phyloP scores from a whole-genome alignment of 768 basidiomycete genomes.

The Rhizopogon vulgaris region DNA sequence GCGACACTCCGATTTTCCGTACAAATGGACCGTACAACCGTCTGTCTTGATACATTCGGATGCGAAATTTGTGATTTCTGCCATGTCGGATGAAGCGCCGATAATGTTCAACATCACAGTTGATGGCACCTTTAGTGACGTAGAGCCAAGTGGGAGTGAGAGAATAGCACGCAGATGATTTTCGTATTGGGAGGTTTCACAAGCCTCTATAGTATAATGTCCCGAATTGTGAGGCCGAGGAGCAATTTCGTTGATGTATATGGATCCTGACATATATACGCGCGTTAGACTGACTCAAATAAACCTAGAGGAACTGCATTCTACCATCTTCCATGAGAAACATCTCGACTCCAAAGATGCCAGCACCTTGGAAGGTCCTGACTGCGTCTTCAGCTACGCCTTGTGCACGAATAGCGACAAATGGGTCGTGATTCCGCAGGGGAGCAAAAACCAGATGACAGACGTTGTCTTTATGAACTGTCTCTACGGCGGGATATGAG shows the following conservation, averaged over 20 bases:
- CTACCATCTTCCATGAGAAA: slow-evolving; percentile 85
- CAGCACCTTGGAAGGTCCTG: slow-evolving; percentile 75
- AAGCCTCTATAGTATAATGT: slow-evolving; percentile 98
- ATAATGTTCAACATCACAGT: slow-evolving; percentile 94
- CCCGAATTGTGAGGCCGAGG: slow-evolving; percentile 98
- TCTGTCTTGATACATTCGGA: slow-evolving; percentile 59
- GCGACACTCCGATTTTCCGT: slow-evolving; percentile 88
- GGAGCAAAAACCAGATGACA: slow-evolving; percentile 93
- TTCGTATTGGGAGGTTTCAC: slow-evolving; percentile 93
- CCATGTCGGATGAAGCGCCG: slow-evolving; percentile 66
- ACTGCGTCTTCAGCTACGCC: slow-evolving; percentile 77
- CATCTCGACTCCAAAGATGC: slow-evolving; percentile 98
- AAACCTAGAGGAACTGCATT: slow-evolving; percentile 10
- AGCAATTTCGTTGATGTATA: slow-evolving; percentile 94
- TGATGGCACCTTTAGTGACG: slow-evolving; percentile 79
- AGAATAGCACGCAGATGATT: slow-evolving; percentile 96
- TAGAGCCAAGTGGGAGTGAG: slow-evolving; percentile 82
- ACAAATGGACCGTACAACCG: slow-evolving; percentile 82
- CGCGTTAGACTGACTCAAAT: background rate
- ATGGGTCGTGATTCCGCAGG: slow-evolving; percentile 53
- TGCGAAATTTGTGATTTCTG: slow-evolving; percentile 50
- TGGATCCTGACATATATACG: slow-evolving; percentile 41
- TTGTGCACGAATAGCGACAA: slow-evolving; percentile 55
- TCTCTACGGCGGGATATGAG: slow-evolving; percentile 92
- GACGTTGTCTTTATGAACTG: slow-evolving; percentile 88